Percentiles rank a stretch among this genome's conserved stretches.
These are phyloP conservation scores for Ilyonectria destructans DNA, from an alignment of 2,329 filamentous ascomycete species.

Conservation along the genomic window DNA sequence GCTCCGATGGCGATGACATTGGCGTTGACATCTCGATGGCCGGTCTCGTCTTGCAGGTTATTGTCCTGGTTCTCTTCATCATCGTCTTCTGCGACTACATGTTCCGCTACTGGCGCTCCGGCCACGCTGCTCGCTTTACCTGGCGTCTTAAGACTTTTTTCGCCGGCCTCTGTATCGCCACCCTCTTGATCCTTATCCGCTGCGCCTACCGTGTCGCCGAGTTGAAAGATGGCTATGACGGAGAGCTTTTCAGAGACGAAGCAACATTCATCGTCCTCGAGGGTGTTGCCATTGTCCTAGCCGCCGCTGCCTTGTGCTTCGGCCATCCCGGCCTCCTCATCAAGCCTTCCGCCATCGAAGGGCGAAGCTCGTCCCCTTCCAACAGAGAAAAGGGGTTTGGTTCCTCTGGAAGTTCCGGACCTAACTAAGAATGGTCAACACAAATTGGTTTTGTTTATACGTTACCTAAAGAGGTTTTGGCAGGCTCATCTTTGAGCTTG, in stretches of 20 bases:
- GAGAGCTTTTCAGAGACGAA: constrained; percentile 69
- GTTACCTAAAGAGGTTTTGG: background rate
- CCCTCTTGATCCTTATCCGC: constrained; percentile 73
- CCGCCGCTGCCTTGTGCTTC: constrained; percentile 55
- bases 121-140: constrained; percentile 40
- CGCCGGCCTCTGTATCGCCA: constrained; percentile 66
- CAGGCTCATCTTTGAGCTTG: no score
- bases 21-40: constrained; percentile 61
- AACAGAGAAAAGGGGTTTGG: constrained; percentile 44
- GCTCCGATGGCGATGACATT: constrained; percentile 55
- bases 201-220: constrained; percentile 78
- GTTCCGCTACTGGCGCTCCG: constrained; percentile 56
- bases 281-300: constrained; percentile 60
- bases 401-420: constrained; percentile 20
- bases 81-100: constrained; percentile 66
- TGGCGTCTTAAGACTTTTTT: constrained; percentile 63
- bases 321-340: constrained; percentile 62
- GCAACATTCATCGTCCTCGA: constrained; percentile 69
- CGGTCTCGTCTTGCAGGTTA: constrained; percentile 73
- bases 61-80: constrained; percentile 69
- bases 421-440: constrained; percentile 13
- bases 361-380: constrained; percentile 22
- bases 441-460: background rate
- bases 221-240: constrained; percentile 74
- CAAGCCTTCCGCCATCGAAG: constrained; percentile 27